Evolutionary conservation across 2,329 filamentous ascomycete genomes (phyloP).

Genomic region (Penicillium paneum): DNA sequence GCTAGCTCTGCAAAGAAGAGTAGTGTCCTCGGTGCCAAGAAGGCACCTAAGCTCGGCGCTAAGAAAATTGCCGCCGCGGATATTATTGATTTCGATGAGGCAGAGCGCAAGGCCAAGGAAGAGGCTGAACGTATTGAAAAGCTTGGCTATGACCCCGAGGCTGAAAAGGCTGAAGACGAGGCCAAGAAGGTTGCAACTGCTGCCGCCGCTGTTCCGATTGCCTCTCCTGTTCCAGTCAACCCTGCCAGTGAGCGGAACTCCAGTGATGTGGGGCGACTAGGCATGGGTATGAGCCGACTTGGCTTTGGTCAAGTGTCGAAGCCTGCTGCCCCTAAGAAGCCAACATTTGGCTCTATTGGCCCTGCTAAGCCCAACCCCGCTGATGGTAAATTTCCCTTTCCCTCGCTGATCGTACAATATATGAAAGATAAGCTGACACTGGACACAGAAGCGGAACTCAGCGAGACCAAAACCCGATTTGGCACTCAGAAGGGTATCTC

Average conservation of each 20-base stretch:
- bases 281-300: constrained; percentile 80
- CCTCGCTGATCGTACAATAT: background rate
- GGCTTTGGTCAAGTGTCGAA: constrained; percentile 77
- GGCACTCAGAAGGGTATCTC: constrained; percentile 92
- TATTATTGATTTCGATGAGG: constrained; percentile 92
- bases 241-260: constrained; percentile 58
- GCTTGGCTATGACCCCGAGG: constrained; percentile 90
- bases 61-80: constrained; percentile 80
- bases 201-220: constrained; percentile 57
- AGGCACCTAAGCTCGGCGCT: constrained; percentile 76
- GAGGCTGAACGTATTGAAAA: constrained; percentile 95
- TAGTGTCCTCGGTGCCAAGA: constrained; percentile 83
- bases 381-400: constrained; percentile 54
- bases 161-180: constrained; percentile 59
- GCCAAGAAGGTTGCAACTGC: constrained; percentile 22
- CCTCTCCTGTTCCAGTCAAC: constrained; percentile 73
- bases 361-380: constrained; percentile 63
- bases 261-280: constrained; percentile 80
- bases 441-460: constrained; percentile 66
- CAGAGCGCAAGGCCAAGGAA: constrained; percentile 94
- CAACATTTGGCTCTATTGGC: constrained; percentile 83
- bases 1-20: constrained; percentile 69
- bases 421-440: constrained; percentile 9
- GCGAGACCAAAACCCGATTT: constrained; percentile 83
- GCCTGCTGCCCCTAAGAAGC: constrained; percentile 66